Evolutionary conservation across 2,329 filamentous ascomycete species (phyloP).

Genomic region (Cytospora piceae): DNA sequence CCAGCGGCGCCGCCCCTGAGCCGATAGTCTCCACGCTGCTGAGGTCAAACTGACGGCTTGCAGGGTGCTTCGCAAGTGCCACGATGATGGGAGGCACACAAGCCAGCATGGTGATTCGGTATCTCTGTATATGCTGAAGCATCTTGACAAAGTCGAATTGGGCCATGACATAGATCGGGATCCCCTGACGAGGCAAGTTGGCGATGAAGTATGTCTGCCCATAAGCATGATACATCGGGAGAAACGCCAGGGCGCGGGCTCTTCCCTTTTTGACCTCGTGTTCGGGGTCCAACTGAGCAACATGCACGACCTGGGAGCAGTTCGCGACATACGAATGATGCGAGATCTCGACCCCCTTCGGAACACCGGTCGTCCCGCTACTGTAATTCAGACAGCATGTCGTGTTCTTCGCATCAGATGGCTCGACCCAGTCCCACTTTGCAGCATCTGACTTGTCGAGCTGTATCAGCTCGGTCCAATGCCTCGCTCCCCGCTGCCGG

Average conservation of each 20-base stretch:
- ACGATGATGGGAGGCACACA: constrained; percentile 79
- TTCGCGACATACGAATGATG: constrained; percentile 79
- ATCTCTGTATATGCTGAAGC: constrained; percentile 69
- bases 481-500: constrained; percentile 48
- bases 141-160: constrained; percentile 76
- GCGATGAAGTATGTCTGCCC: constrained; percentile 73
- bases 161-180: constrained; percentile 77
- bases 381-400: constrained; percentile 79
- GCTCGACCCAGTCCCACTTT: constrained; percentile 66
- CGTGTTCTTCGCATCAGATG: constrained; percentile 51
- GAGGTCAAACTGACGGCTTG: constrained; percentile 68
- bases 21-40: constrained; percentile 63
- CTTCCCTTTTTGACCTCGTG: constrained; percentile 47
- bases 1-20: constrained; percentile 72
- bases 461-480: constrained; percentile 68
- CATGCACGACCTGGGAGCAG: constrained; percentile 59
- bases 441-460: constrained; percentile 52
- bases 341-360: constrained; percentile 83
- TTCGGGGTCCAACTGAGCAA: constrained; percentile 51
- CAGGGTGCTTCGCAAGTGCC: constrained; percentile 71
- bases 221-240: constrained; percentile 78
- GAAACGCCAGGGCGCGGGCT: constrained; percentile 62
- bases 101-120: constrained; percentile 67
- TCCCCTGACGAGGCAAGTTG: constrained; percentile 56
- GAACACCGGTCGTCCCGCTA: constrained; percentile 77